These are phyloP conservation scores for Lolium perenne DNA, from an alignment of 176 grass and related monocot genomes.

Conservation along the genomic window DNA sequence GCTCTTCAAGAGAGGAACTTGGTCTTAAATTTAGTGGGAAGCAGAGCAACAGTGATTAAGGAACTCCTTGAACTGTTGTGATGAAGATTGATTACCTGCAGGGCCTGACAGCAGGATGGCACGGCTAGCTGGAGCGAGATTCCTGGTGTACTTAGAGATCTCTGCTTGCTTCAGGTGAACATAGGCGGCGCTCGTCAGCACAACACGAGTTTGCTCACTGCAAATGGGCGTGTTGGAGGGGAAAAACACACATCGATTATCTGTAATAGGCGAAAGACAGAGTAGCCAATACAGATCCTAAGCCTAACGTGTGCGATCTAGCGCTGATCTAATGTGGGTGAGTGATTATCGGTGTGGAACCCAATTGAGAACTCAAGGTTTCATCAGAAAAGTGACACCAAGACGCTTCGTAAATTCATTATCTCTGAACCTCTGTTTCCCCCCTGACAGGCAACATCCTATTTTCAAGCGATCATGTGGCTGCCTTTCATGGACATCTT, in stretches of 20 bases:
- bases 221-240: neutral
- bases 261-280: neutral
- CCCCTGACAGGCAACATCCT: neutral
- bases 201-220: slow-evolving; percentile 87
- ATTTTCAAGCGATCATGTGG: neutral
- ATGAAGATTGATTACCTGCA: slow-evolving; percentile 63
- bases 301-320: neutral
- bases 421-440: neutral
- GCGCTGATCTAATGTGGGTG: neutral
- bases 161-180: slow-evolving; percentile 98
- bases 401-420: neutral
- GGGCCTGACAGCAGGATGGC: slow-evolving; percentile 86
- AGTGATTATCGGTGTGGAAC: neutral
- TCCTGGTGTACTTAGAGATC: slow-evolving; percentile 79
- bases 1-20: slow-evolving; percentile 62
- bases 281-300: neutral
- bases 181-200: slow-evolving; percentile 90
- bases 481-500: slow-evolving; percentile 4
- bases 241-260: neutral
- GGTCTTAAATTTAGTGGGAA: slow-evolving; percentile 43
- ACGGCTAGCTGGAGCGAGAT: slow-evolving; percentile 91
- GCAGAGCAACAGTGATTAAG: neutral
- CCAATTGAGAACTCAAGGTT: neutral
- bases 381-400: neutral
- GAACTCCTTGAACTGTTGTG: neutral